phyloP scores from a whole-genome alignment of 2,329 filamentous ascomycete species.

The Pseudocercospora vitis region DNA sequence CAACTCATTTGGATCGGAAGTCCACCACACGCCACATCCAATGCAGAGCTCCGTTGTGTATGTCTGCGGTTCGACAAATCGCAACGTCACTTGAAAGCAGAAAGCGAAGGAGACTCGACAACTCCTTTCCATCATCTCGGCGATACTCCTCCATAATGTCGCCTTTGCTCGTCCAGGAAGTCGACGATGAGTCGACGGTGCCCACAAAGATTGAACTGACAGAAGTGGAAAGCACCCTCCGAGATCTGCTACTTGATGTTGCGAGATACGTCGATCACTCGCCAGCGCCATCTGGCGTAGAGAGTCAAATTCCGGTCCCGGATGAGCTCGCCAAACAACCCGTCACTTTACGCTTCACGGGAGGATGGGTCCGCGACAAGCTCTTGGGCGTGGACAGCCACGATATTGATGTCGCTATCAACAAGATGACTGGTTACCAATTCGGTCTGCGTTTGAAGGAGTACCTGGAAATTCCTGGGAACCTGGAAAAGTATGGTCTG shows the following conservation, averaged over 20 bases:
- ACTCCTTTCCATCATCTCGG: conserved; percentile 15
- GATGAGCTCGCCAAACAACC: conserved; percentile 48
- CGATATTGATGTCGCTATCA: conserved; percentile 84
- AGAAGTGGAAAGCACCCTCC: conserved; percentile 68
- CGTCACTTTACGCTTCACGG: conserved; percentile 70
- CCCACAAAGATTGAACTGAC: conserved; percentile 57
- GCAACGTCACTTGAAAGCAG: conserved; percentile 30
- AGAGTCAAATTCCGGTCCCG: conserved; percentile 42
- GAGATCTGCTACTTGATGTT: conserved; percentile 78
- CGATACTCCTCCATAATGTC: conserved; percentile 29
- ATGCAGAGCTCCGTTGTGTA: conserved; percentile 29
- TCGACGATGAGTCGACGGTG: conserved; percentile 28
- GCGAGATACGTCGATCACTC: conserved; percentile 63
- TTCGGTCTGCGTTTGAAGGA: conserved; percentile 70
- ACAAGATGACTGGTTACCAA: conserved; percentile 75
- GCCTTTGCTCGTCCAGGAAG: conserved; percentile 35
- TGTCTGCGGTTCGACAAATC: conserved; percentile 35
- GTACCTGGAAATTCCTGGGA: conserved; percentile 63
- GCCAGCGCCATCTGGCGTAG: conserved; percentile 29
- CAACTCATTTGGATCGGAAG: background rate
- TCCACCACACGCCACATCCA: conserved; percentile 5
- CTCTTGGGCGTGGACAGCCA: conserved; percentile 69
- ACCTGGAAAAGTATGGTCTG: conserved; percentile 61
- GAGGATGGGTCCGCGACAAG: conserved; percentile 86
- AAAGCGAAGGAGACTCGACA: conserved; percentile 34